Conservation (phyloP, 1,284 basidiomycete species). For the Porodaedalea pini region DNA sequence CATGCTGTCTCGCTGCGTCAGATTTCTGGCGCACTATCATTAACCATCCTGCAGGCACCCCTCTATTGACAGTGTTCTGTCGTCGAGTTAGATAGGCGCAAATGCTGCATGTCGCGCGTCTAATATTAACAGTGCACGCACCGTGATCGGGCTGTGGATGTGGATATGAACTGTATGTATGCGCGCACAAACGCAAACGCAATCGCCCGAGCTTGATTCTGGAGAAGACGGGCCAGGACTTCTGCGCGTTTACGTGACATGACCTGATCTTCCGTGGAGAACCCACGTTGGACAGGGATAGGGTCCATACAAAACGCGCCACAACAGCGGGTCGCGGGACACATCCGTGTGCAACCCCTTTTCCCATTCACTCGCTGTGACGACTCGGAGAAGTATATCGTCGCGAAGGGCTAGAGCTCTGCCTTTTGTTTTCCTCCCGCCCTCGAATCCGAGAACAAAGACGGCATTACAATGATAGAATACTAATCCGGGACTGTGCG, state of each 20-base stretch:
- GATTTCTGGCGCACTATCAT: too few species aligned
- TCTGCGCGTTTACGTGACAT: constrained; percentile 14
- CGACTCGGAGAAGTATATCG: neutral
- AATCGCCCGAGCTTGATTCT: neutral
- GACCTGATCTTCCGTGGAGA: constrained; percentile 15
- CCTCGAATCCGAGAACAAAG: neutral
- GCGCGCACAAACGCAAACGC: neutral
- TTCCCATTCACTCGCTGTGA: neutral
- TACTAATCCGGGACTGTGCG: constrained; percentile 6
- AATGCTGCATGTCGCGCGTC: neutral
- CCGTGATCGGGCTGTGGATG: too few species aligned
- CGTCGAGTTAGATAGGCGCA: constrained; percentile 1
- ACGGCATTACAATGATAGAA: neutral
- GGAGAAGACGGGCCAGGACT: neutral
- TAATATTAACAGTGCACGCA: neutral
- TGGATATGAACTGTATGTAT: too few species aligned
- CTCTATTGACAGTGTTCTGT: neutral
- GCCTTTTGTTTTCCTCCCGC: neutral
- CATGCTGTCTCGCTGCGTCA: too few species aligned
- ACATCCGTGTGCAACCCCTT: neutral
- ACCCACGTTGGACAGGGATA: constrained; percentile 12
- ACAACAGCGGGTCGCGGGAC: constrained; percentile 5
- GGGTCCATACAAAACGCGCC: constrained; percentile 9
- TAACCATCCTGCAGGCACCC: too few species aligned
- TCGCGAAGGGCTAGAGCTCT: neutral